A percentile compares a stretch with the other conserved stretches of the same genome.
Evolutionary conservation across 805 yeast genomes (phyloP).

Genomic region (Yarrowia sp.): DNA sequence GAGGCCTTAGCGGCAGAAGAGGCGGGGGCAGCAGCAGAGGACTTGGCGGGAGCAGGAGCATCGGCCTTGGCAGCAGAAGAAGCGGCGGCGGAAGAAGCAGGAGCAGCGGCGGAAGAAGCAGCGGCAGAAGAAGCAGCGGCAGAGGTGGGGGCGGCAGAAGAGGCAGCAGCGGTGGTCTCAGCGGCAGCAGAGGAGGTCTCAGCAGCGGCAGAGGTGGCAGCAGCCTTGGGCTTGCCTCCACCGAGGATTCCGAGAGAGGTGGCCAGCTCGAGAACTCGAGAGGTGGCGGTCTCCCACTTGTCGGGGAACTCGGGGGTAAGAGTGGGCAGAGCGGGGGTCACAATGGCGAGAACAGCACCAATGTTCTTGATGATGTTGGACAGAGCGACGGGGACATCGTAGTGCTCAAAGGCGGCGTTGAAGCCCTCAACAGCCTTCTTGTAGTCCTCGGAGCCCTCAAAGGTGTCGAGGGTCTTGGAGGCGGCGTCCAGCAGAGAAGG

Average conservation of each 20-base stretch:
- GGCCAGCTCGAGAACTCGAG: constrained; percentile 1
- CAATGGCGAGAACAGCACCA: constrained; percentile 3
- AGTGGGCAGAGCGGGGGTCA: constrained; percentile 12
- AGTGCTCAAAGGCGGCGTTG: constrained; percentile 10
- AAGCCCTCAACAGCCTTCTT: not conserved
- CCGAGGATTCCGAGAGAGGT: constrained; percentile 9
- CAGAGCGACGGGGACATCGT: constrained; percentile 15
- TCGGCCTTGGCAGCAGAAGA: not conserved
- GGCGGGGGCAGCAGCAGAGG: not conserved
- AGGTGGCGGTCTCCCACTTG: constrained; percentile 16
- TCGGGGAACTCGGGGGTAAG: constrained; percentile 21
- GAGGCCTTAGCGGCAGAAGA: not conserved
- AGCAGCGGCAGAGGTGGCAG: not conserved
- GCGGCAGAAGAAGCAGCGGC: not conserved
- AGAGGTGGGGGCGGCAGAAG: not conserved
- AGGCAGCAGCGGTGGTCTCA: not conserved
- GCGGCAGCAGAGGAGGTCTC: constrained; percentile 6
- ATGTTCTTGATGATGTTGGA: constrained; percentile 19
- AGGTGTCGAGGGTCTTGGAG: constrained; percentile 15
- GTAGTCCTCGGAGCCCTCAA: constrained; percentile 7
- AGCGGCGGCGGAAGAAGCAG: not conserved
- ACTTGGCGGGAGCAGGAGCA: not conserved
- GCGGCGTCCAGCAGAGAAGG: constrained; percentile 17
- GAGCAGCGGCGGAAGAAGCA: not conserved
- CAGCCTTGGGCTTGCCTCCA: not conserved